Percentiles rank a stretch among this genome's conserved stretches.
Evolutionary conservation across 768 basidiomycete species (phyloP).

Genomic region (Collybia sordida): DNA sequence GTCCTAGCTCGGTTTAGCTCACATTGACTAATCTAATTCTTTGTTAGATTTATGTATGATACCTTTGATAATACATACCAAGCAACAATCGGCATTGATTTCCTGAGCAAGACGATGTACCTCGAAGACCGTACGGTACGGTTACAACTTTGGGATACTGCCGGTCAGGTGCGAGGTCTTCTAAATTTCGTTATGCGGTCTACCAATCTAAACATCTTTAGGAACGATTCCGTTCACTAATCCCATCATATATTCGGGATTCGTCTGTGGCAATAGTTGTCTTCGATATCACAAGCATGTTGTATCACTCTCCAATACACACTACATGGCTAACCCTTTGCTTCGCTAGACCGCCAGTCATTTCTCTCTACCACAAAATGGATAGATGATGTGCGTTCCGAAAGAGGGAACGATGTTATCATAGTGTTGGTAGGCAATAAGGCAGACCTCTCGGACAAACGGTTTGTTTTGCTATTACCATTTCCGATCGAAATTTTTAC

Average conservation of each 20-base stretch:
- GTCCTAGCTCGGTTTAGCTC: constrained; percentile 5
- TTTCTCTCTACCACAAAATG: constrained; percentile 98
- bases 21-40: constrained; percentile 6
- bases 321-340: constrained; percentile 4
- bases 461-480: constrained; percentile 50
- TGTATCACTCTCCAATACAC: background rate
- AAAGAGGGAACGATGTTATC: constrained; percentile 96
- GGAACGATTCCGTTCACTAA: constrained; percentile 97
- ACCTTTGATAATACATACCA: constrained; percentile 99
- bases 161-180: constrained; percentile 66
- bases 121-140: constrained; percentile 97
- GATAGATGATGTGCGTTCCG: constrained; percentile 99
- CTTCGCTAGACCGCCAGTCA: constrained; percentile 80
- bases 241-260: constrained; percentile 98
- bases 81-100: constrained; percentile 98
- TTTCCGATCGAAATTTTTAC: constrained; percentile 8
- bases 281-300: constrained; percentile 96
- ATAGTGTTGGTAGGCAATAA: constrained; percentile 99
- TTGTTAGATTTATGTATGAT: constrained; percentile 92
- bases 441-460: constrained; percentile 97
- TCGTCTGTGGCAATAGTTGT: constrained; percentile 99
- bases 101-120: constrained; percentile 99
- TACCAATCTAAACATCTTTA: constrained; percentile 28
- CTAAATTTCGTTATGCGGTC: background rate
- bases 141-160: constrained; percentile 98